Evolutionary conservation across 2,329 filamentous ascomycete species (phyloP).

Genomic region (Gliomastix tumulicola): DNA sequence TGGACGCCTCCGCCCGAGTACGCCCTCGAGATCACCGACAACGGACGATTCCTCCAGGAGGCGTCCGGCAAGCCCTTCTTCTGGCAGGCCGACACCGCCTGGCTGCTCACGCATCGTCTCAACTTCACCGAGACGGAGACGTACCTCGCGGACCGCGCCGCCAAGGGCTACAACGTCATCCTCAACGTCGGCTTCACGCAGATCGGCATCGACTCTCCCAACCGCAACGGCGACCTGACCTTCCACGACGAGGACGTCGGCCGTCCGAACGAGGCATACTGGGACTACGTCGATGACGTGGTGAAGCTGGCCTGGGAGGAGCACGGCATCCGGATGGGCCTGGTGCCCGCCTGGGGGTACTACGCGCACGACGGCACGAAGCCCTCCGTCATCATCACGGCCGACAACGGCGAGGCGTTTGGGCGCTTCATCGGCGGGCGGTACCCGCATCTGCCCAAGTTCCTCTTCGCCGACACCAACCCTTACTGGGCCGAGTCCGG

Average conservation of each 20-base stretch:
- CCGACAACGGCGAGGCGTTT: background rate
- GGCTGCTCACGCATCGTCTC: background rate
- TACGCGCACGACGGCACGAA: background rate
- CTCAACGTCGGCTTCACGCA: background rate
- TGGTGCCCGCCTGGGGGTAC: background rate
- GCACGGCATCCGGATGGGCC: background rate
- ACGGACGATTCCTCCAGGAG: no score
- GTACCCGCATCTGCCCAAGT: background rate
- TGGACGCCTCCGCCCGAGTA: no score
- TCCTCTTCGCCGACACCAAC: constrained; percentile 1
- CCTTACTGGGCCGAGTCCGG: background rate
- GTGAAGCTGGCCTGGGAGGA: background rate
- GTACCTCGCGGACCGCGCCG: constrained; percentile 1
- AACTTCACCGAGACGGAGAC: background rate
- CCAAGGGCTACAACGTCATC: constrained; percentile 1
- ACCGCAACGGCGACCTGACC: background rate
- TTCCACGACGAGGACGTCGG: background rate
- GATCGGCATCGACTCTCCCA: background rate
- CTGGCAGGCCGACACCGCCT: constrained; percentile 1
- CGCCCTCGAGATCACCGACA: no score
- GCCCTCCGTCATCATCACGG: no score
- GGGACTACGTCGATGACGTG: background rate
- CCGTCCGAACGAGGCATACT: background rate
- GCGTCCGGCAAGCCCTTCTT: constrained; percentile 1
- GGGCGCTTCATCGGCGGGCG: background rate